phyloP scores from a whole-genome alignment of 2,329 filamentous ascomycete genomes.

The Ramichloridium luteum region DNA sequence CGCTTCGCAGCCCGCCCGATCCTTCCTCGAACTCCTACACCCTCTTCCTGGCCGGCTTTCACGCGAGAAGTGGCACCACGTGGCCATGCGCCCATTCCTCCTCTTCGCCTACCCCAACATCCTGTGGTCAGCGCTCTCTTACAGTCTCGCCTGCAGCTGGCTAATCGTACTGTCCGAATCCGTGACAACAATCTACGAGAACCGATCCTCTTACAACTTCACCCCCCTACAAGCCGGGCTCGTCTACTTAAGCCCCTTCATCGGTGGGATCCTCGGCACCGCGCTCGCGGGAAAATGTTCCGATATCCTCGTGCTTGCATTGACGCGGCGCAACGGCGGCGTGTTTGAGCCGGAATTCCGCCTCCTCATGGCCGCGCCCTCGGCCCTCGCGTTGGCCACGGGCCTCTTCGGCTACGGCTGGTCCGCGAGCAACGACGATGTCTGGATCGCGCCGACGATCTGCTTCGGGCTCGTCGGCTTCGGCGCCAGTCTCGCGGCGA shows the following conservation, averaged over 20 bases:
- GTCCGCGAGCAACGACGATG: slow-evolving; percentile 62
- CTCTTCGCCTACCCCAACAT: slow-evolving; percentile 80
- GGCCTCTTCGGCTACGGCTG: slow-evolving; percentile 96
- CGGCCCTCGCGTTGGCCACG: slow-evolving; percentile 64
- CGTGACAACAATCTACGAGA: slow-evolving; percentile 66
- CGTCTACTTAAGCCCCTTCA: slow-evolving; percentile 79
- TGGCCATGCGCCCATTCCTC: slow-evolving; percentile 68
- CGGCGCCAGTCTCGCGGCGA: slow-evolving; percentile 79
- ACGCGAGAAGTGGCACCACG: slow-evolving; percentile 66
- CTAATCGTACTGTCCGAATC: slow-evolving; percentile 88
- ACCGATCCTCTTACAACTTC: slow-evolving; percentile 63
- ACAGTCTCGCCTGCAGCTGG: slow-evolving; percentile 84
- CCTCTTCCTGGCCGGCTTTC: slow-evolving; percentile 69
- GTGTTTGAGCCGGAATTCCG: slow-evolving; percentile 92
- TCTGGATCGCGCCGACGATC: slow-evolving; percentile 83
- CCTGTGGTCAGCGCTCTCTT: slow-evolving; percentile 76
- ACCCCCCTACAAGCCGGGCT: slow-evolving; percentile 68
- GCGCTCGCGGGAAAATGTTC: slow-evolving; percentile 80
- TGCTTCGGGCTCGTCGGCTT: slow-evolving; percentile 92
- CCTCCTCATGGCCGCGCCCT: slow-evolving; percentile 73
- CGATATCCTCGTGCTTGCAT: slow-evolving; percentile 68
- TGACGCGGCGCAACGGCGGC: slow-evolving; percentile 79
- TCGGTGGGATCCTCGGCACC: slow-evolving; percentile 81
- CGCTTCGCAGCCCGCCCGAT: slow-evolving; percentile 52
- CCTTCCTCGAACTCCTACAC: slow-evolving; percentile 61